These are phyloP conservation scores for Ogataea nitratoaversa DNA, from an alignment of 805 yeast species.

Conservation along the genomic window DNA sequence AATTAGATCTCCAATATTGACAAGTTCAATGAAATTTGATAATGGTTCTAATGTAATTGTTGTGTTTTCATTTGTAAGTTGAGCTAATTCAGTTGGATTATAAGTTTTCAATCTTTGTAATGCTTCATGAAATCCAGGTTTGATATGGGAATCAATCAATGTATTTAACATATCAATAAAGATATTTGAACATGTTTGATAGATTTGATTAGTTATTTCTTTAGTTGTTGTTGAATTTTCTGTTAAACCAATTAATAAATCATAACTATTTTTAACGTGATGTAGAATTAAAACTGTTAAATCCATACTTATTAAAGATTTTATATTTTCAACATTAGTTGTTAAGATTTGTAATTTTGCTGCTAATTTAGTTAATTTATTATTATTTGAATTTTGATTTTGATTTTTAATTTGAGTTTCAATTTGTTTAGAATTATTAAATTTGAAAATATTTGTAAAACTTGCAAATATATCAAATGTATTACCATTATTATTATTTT, in stretches of 20 bases:
- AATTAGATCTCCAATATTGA: conserved; percentile 87
- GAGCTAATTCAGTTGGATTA: conserved; percentile 47
- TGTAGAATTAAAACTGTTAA: conserved; percentile 68
- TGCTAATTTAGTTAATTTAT: conserved; percentile 57
- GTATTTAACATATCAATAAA: conserved; percentile 62
- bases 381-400: conserved; percentile 2
- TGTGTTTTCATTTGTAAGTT: conserved; percentile 10
- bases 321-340: conserved; percentile 70
- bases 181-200: conserved; percentile 46
- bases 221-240: conserved; percentile 23
- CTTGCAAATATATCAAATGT: conserved; percentile 52
- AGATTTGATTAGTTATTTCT: conserved; percentile 30
- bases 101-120: conserved; percentile 64
- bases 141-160: conserved; percentile 71
- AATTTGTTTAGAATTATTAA: conserved; percentile 19
- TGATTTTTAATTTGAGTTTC: conserved; percentile 18
- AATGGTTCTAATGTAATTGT: conserved; percentile 67
- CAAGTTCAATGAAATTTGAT: conserved; percentile 81
- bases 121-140: conserved; percentile 81
- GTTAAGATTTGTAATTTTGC: conserved; percentile 77
- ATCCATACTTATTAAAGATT: conserved; percentile 75
- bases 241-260: conserved; percentile 48
- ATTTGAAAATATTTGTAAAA: conserved; percentile 59
- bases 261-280: conserved; percentile 60
- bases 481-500: conserved; percentile 24